Evolutionary conservation across 345 rosid genomes (phyloP).

Genomic region (Streptanthus diversifolius): DNA sequence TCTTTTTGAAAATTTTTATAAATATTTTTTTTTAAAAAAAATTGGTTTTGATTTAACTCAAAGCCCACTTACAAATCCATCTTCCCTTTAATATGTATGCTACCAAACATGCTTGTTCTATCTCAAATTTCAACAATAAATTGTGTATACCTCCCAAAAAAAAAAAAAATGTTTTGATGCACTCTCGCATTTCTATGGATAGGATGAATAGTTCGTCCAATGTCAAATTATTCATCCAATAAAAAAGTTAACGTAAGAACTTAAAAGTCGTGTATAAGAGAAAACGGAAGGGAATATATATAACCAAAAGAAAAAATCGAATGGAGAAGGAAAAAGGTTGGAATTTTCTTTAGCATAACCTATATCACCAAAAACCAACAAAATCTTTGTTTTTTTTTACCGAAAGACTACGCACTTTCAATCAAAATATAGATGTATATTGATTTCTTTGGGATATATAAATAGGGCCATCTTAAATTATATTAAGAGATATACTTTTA

Average conservation of each 20-base stretch:
- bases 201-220: neutral
- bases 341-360: neutral
- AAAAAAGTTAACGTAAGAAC: neutral
- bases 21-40: neutral
- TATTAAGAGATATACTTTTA: neutral
- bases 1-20: neutral
- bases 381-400: neutral
- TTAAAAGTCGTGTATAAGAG: neutral
- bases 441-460: neutral
- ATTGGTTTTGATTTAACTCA: neutral
- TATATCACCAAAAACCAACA: neutral
- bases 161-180: neutral
- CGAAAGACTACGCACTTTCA: neutral
- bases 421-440: neutral
- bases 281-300: neutral
- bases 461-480: neutral
- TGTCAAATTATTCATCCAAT: neutral
- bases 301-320: neutral
- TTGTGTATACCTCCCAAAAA: neutral
- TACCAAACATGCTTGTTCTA: neutral
- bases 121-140: constrained; percentile 1
- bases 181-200: neutral
- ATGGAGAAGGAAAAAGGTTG: neutral
- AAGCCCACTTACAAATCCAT: neutral
- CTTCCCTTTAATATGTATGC: neutral